Percentiles rank a stretch among this genome's conserved stretches.
Evolutionary conservation across 2,329 filamentous ascomycete species (phyloP).

Genomic region (Colletotrichum ledebouriae): DNA sequence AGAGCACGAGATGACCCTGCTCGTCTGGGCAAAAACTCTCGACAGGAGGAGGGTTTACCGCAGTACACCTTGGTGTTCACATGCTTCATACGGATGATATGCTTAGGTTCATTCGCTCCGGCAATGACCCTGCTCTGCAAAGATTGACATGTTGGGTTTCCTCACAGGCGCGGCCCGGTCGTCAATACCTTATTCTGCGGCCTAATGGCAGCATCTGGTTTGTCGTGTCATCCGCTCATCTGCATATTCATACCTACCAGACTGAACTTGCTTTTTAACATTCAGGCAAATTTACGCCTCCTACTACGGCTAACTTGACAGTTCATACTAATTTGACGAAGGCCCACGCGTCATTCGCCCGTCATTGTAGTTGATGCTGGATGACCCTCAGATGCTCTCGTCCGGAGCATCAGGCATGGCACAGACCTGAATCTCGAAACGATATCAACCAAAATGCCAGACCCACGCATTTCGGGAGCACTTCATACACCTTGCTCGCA

Average conservation of each 20-base stretch:
- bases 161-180: constrained; percentile 5
- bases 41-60: not conserved
- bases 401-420: not conserved
- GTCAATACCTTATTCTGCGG: not conserved
- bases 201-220: constrained; percentile 18
- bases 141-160: not conserved
- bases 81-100: constrained; percentile 14
- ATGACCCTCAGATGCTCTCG: not conserved
- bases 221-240: constrained; percentile 24
- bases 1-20: not conserved
- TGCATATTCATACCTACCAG: constrained; percentile 1
- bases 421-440: constrained; percentile 7
- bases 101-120: not conserved
- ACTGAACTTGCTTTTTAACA: not conserved
- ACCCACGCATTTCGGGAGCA: not conserved
- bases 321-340: too few species aligned
- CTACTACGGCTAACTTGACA: too few species aligned
- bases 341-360: not conserved
- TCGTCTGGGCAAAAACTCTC: constrained; percentile 9
- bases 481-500: not conserved
- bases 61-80: constrained; percentile 2
- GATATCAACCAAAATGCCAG: not conserved
- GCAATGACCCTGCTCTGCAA: not conserved
- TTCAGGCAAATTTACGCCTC: too few species aligned
- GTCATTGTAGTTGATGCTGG: not conserved